These are phyloP conservation scores for Endocalyx cinctus DNA, from an alignment of 2,329 filamentous ascomycete species.

Conservation along the genomic window DNA sequence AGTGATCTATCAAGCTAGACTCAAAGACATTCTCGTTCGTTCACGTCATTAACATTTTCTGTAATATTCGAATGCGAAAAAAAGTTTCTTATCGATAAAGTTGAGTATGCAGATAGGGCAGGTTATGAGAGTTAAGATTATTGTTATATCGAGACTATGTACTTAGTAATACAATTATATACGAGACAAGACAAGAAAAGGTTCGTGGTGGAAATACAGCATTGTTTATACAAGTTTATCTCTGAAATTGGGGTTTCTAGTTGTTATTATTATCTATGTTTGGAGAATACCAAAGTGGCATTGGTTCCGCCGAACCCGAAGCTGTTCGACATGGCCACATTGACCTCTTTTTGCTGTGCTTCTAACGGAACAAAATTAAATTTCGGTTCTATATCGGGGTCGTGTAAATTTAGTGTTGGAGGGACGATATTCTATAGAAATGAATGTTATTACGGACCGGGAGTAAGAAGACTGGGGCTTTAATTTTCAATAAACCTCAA, in stretches of 20 bases:
- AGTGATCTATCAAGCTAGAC: background rate
- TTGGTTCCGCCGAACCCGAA: conserved; percentile 98
- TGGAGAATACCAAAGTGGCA: conserved; percentile 84
- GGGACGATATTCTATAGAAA: conserved; percentile 65
- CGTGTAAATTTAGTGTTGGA: conserved; percentile 78
- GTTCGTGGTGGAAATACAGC: no score
- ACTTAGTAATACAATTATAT: no score
- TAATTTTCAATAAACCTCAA: background rate
- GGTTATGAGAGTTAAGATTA: no score
- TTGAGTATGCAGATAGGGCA: no score
- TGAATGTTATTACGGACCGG: conserved; percentile 7
- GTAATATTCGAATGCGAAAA: no score
- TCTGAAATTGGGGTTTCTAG: no score
- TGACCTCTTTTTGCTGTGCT: conserved; percentile 65
- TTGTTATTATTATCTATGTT: no score
- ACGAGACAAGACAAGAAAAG: no score
- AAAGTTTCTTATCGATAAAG: no score
- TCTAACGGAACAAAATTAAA: conserved; percentile 80
- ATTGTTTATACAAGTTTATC: no score
- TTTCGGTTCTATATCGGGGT: conserved; percentile 60
- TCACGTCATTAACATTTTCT: conserved; percentile 21
- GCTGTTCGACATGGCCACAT: conserved; percentile 83
- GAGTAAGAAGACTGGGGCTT: no score
- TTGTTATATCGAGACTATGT: no score
- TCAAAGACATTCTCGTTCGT: conserved; percentile 4